Base-by-base conservation (phyloP, 2,329 filamentous ascomycete species). In the Diaporthe citriasiana region DNA sequence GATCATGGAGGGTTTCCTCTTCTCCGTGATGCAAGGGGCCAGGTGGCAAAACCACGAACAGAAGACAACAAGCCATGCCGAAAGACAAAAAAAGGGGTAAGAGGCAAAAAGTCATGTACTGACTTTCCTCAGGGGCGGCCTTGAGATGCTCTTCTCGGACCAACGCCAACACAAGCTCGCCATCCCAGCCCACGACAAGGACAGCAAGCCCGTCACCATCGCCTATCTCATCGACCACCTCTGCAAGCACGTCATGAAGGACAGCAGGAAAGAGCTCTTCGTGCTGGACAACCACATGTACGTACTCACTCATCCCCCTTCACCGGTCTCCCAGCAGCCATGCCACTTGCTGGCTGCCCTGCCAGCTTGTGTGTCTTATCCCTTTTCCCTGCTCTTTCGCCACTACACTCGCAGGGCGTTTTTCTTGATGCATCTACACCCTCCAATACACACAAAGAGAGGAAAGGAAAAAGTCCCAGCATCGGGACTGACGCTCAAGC, bases 71-170 rank as follows among this genome's bases (percentile, higher is more conserved):
- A 17, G 27, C 7, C 33, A 1, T 53, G 27, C 55, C 42, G n/a
- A 50, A 17, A 51, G 56, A 33, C 25, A 17, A 5, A 19, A 25
- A 10, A 60, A 25, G n/a, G 33, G 38, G n/a, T n/a, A 50, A 25
- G 5, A 53, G 10, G 22, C 4, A 3, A 25, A 25, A 38, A 35
- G 33, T 25, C 27, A 15, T 73, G 76, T 76, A 74, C 74, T 73
- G 73, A 73, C 73, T 56, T 33, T 60, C 30, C 66, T 59, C 78
- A 95, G 97, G 77, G 97, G 97, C 76, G 97, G 97, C 30, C 90
- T 99, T 25, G 97, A 99, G 85, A 93, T 98, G 86, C 92, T 99
- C 77, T 99, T 99, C 85, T 91, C 92, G 42, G 93, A 98, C 82
- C 87, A 95, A 83, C 90, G 93, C 72, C 93, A 91, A 78, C 94